Base-by-base conservation (phyloP, 139 green algal genomes). In the Tetradesmus lagerheimii region DNA sequence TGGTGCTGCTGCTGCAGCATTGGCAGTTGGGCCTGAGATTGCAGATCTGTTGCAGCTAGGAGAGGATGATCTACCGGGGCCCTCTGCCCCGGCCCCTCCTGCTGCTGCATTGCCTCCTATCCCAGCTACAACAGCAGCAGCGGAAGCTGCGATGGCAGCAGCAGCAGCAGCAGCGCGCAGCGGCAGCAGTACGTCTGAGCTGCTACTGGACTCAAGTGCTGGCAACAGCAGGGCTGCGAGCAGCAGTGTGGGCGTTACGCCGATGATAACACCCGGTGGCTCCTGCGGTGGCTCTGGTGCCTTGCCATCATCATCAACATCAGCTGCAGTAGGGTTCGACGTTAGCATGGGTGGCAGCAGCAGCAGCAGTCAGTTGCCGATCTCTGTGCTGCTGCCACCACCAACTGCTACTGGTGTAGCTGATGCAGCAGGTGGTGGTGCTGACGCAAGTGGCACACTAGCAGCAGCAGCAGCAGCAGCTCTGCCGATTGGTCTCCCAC, bases 11-110 rank as follows among this genome's bases (percentile, higher is more conserved):
- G 43, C 50, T 31, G 34, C 37, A n/a, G 64, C 20, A 64, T 5
- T 38, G 14, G 62, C 25, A 11, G 18, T 57, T 15, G 86, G 75
- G 16, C 71, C 50, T 47, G 86, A 75, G 15, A 85, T 85, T 38
- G 86, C 86, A 38, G 74, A 90, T 38, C 74, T 90, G 1, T 25
- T 90, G 74, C 71, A 90, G 16, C 47, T 90, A 23, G 86, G 20
- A 15, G 85, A 77, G 9, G 74, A 50, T 29, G 74, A 84, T 50
- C 34, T 83, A 2, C 47, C 43, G 8, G 86, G 74, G 31, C 71
- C 74, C 16, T 62, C 39, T 53, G 74, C 86, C 14, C 71, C 86
- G 31, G 75, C 45, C 5, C 47, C 74, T 45, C 86, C 74, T n/a
- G 45, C 71, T 76, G 75, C 86, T 75, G 74, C 74, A 0, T 31